These are phyloP conservation scores for Niebla homalea DNA, from an alignment of 495 filamentous ascomycete genomes.

Conservation along the genomic window DNA sequence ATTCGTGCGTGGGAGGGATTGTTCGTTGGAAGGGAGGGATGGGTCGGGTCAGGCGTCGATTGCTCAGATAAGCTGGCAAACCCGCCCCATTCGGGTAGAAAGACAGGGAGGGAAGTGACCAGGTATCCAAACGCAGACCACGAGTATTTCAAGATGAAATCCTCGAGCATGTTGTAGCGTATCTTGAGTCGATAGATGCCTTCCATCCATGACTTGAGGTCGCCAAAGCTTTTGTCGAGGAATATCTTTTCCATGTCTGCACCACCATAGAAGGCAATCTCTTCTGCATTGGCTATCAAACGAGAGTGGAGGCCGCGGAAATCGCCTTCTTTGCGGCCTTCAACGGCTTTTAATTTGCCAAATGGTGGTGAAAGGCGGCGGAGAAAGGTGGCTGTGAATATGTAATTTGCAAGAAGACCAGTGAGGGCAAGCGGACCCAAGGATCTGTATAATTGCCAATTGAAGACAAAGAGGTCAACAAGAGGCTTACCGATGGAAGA, in stretches of 20 bases:
- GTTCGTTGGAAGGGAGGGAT: slow-evolving; percentile 17
- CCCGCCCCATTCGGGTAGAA: slow-evolving; percentile 90
- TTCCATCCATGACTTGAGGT: slow-evolving; percentile 89
- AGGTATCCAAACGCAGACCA: slow-evolving; percentile 98
- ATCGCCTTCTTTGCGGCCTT: slow-evolving; percentile 85
- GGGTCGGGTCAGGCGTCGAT: slow-evolving; percentile 22
- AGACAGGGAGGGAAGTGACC: slow-evolving; percentile 81
- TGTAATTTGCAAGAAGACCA: slow-evolving; percentile 81
- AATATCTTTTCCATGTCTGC: slow-evolving; percentile 85
- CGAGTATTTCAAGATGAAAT: slow-evolving; percentile 94
- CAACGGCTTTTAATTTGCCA: slow-evolving; percentile 88
- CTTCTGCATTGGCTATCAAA: slow-evolving; percentile 92
- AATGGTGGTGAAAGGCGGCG: slow-evolving; percentile 84
- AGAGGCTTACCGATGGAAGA: slow-evolving; percentile 93
- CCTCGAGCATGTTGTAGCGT: slow-evolving; percentile 96
- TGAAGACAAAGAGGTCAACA: slow-evolving; percentile 91
- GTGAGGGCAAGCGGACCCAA: slow-evolving; percentile 79
- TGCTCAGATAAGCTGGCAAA: slow-evolving; percentile 58
- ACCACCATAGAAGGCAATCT: slow-evolving; percentile 97
- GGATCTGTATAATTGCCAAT: slow-evolving; percentile 87
- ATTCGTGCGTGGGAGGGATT: slow-evolving; percentile 71
- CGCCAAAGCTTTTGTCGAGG: slow-evolving; percentile 78
- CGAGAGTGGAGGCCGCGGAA: slow-evolving; percentile 82
- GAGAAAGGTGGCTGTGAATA: slow-evolving; percentile 78
- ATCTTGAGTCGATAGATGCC: slow-evolving; percentile 92